Conservation (phyloP, 805 yeast genomes). For the Candida caryicola region DNA sequence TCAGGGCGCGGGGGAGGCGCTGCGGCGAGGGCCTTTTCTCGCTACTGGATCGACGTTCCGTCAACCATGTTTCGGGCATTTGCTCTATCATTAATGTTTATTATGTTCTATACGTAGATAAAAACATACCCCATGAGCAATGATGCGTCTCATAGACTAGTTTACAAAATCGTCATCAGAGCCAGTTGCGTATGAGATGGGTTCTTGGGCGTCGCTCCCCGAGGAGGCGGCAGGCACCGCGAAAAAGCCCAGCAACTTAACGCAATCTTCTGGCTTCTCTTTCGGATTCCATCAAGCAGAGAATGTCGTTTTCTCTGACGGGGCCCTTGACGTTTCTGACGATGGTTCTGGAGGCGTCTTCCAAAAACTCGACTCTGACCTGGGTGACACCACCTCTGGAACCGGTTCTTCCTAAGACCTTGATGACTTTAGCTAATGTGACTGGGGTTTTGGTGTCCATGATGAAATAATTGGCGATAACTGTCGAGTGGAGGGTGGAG, state of each 20-base stretch:
- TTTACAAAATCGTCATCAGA: not conserved
- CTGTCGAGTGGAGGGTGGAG: too few species aligned
- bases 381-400: slow-evolving; percentile 99
- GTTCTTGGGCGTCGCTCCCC: too few species aligned
- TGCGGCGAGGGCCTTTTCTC: too few species aligned
- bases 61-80: too few species aligned
- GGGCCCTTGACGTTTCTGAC: slow-evolving; percentile 98
- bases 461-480: slow-evolving; percentile 2
- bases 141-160: not conserved
- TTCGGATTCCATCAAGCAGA: slow-evolving; percentile 99
- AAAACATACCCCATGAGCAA: not conserved
- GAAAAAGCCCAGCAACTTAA: slow-evolving; percentile 39
- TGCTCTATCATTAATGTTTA: not conserved
- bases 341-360: slow-evolving; percentile 91
- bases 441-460: slow-evolving; percentile 80
- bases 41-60: too few species aligned
- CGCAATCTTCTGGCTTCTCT: slow-evolving; percentile 98
- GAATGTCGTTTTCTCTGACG: slow-evolving; percentile 96
- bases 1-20: too few species aligned
- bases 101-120: not conserved
- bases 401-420: slow-evolving; percentile 99
- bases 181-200: not conserved
- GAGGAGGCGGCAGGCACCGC: too few species aligned
- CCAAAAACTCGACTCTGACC: slow-evolving; percentile 96
- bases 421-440: slow-evolving; percentile 98